These are phyloP conservation scores for Amylostereum chailletii DNA, from an alignment of 1,284 basidiomycete genomes.

Conservation along the genomic window DNA sequence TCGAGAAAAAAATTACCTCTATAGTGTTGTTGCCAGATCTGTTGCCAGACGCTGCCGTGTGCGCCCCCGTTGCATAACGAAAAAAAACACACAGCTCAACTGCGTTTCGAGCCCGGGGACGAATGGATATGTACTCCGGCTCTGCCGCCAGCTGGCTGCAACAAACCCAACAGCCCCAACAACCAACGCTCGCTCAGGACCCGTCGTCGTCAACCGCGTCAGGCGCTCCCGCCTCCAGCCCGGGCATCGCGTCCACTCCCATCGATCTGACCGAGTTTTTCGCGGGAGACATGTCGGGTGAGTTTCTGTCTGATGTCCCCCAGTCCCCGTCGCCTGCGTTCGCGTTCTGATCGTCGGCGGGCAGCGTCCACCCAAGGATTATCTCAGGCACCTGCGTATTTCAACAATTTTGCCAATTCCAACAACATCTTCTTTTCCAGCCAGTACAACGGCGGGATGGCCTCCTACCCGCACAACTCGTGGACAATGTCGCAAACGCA, in stretches of 20 bases:
- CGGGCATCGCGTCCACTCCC: constrained; percentile 19
- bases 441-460: constrained; percentile 6
- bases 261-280: constrained; percentile 34
- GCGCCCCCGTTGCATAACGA: too few relatives aligned
- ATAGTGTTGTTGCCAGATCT: too few relatives aligned
- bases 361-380: not conserved
- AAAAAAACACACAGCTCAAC: too few relatives aligned
- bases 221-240: constrained; percentile 18
- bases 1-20: too few relatives aligned
- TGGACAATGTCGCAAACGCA: constrained; percentile 42
- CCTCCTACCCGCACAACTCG: constrained; percentile 13
- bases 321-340: too few relatives aligned
- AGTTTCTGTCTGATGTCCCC: constrained; percentile 10
- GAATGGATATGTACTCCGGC: too few relatives aligned
- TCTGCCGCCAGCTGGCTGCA: too few relatives aligned
- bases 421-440: not conserved
- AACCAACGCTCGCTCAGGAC: constrained; percentile 24
- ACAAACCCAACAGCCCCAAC: too few relatives aligned
- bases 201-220: constrained; percentile 20
- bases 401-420: not conserved
- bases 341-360: too few relatives aligned
- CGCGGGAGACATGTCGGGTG: constrained; percentile 27
- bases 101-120: too few relatives aligned
- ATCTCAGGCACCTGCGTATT: too few relatives aligned
- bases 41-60: too few relatives aligned